A percentile compares a stretch with the other conserved stretches of the same genome.
Conservation (phyloP, 2,329 filamentous ascomycete genomes). For the Calonectria hongkongensis region DNA sequence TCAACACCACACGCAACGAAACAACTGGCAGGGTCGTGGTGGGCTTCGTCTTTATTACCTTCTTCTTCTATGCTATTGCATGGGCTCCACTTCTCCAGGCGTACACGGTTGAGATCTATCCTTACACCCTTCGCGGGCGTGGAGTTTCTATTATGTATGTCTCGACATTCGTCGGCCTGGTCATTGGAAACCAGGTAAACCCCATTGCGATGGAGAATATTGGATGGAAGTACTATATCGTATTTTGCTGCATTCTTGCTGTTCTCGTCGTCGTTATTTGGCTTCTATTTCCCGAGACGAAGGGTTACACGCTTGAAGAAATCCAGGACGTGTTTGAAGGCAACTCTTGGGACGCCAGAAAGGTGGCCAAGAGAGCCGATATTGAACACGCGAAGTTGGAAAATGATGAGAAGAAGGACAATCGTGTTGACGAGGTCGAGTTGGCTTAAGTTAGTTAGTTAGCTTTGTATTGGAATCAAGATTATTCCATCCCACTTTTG, state of each 20-base stretch:
- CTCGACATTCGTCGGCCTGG: slow-evolving; percentile 47
- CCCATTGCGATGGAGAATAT: slow-evolving; percentile 62
- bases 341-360: slow-evolving; percentile 7
- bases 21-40: slow-evolving; percentile 56
- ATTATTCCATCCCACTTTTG: no score
- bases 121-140: slow-evolving; percentile 48
- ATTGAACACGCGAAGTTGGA: slow-evolving; percentile 34
- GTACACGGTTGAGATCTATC: slow-evolving; percentile 55
- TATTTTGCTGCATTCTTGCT: slow-evolving; percentile 61
- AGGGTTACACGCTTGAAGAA: slow-evolving; percentile 56
- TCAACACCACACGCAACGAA: slow-evolving; percentile 45
- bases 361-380: neutral
- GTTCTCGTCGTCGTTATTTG: slow-evolving; percentile 59
- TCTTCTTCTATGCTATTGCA: slow-evolving; percentile 60
- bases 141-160: slow-evolving; percentile 49
- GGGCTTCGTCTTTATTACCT: slow-evolving; percentile 63
- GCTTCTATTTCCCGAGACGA: slow-evolving; percentile 61
- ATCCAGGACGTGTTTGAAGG: slow-evolving; percentile 57
- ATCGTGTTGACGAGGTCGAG: slow-evolving; percentile 46
- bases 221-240: slow-evolving; percentile 63
- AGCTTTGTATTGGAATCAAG: no score
- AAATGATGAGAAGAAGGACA: slow-evolving; percentile 33
- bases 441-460: neutral
- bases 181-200: slow-evolving; percentile 63
- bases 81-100: slow-evolving; percentile 59